These are phyloP conservation scores for Nidula niveotomentosa DNA, from an alignment of 1,284 basidiomycete genomes.

Conservation along the genomic window DNA sequence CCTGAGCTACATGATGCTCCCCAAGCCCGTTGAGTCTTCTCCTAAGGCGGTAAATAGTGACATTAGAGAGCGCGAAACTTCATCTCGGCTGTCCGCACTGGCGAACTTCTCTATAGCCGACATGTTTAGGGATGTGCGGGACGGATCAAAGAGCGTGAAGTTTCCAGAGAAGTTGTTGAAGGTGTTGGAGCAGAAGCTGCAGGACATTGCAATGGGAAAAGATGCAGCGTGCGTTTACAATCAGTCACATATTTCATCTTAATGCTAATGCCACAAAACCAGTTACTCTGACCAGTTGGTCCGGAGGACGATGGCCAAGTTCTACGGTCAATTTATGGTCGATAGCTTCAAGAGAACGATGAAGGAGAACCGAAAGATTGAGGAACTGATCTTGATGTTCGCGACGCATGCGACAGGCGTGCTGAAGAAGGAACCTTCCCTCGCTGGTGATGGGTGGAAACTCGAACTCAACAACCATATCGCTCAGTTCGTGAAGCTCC, in stretches of 20 bases:
- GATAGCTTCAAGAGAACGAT: slow-evolving; percentile 85
- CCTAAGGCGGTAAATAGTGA: slow-evolving; percentile 32
- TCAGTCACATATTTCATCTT: not conserved
- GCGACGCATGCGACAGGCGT: slow-evolving; percentile 87
- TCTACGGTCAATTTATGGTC: slow-evolving; percentile 87
- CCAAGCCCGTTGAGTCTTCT: slow-evolving; percentile 45
- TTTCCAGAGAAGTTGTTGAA: slow-evolving; percentile 93
- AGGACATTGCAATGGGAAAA: slow-evolving; percentile 90
- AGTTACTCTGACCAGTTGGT: slow-evolving; percentile 89
- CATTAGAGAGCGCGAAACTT: slow-evolving; percentile 54
- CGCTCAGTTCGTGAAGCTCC: slow-evolving; percentile 81
- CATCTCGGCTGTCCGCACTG: slow-evolving; percentile 67
- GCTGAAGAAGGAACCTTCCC: slow-evolving; percentile 79
- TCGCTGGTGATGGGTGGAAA: slow-evolving; percentile 89
- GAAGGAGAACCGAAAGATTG: slow-evolving; percentile 96
- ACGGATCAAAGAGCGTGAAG: slow-evolving; percentile 80
- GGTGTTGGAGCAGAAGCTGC: slow-evolving; percentile 82
- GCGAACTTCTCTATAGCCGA: slow-evolving; percentile 83
- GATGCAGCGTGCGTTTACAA: slow-evolving; percentile 70
- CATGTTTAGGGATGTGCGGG: slow-evolving; percentile 74
- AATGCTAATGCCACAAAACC: not conserved
- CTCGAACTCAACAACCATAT: slow-evolving; percentile 90
- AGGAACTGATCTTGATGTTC: slow-evolving; percentile 96
- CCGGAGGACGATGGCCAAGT: slow-evolving; percentile 85
- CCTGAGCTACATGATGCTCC: slow-evolving; percentile 65